Evolutionary conservation across 208 protist species (phyloP).

Genomic region (Trypanosoma conorhini): DNA sequence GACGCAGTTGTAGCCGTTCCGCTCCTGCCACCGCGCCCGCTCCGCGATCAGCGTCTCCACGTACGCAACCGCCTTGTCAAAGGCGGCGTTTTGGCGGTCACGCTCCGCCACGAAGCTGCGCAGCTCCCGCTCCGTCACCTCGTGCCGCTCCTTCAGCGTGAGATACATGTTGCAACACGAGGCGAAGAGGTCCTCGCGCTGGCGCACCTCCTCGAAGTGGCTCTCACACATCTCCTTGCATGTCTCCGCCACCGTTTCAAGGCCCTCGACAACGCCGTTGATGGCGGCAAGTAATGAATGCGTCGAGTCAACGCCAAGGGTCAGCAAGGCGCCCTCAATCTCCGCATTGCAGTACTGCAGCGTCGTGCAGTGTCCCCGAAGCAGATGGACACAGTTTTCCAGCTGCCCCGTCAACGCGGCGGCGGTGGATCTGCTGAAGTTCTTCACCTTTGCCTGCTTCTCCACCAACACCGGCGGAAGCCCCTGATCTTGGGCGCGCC

Average conservation of each 20-base stretch:
- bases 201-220: constrained; percentile 40
- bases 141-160: constrained; percentile 53
- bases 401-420: constrained; percentile 38
- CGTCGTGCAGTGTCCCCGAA: constrained; percentile 36
- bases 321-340: constrained; percentile 73
- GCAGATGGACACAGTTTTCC: constrained; percentile 39
- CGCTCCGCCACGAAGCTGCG: constrained; percentile 45
- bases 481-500: neutral
- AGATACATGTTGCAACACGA: constrained; percentile 44
- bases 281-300: constrained; percentile 59
- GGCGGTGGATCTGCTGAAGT: constrained; percentile 31
- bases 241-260: constrained; percentile 37
- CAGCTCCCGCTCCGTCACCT: constrained; percentile 55
- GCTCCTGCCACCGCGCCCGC: constrained; percentile 64
- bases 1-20: constrained; percentile 52
- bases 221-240: constrained; percentile 37
- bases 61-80: constrained; percentile 66
- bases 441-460: constrained; percentile 50
- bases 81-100: constrained; percentile 53
- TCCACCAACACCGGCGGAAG: constrained; percentile 56
- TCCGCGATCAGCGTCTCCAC: constrained; percentile 71
- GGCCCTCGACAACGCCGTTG: constrained; percentile 36
- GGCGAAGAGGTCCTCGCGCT: constrained; percentile 49
- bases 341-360: constrained; percentile 58
- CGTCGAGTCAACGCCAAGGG: constrained; percentile 61